Percentiles rank a stretch among this genome's conserved stretches.
Evolutionary conservation across 345 rosid genomes (phyloP).

Genomic region (Pistacia vera): DNA sequence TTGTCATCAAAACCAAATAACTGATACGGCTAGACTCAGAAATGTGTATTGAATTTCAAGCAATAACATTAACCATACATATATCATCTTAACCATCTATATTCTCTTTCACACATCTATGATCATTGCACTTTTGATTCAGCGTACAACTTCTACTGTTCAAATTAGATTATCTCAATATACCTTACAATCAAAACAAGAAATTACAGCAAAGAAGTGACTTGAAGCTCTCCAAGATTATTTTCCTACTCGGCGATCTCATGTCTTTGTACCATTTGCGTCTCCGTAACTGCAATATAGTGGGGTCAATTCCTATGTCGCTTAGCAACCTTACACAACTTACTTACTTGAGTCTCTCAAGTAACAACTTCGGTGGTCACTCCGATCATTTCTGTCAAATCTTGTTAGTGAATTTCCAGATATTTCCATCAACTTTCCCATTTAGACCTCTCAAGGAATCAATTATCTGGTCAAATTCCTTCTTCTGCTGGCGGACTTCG

Average conservation of each 20-base stretch:
- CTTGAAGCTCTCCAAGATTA: no score
- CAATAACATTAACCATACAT: no score
- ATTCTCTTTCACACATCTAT: no score
- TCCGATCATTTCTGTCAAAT: conserved; percentile 20
- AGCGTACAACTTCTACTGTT: no score
- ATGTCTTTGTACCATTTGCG: not conserved
- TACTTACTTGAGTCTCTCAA: not conserved
- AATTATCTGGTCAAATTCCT: not conserved
- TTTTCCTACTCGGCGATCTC: not conserved
- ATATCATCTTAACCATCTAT: no score
- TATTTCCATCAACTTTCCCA: not conserved
- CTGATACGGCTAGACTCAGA: no score
- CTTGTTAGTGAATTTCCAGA: conserved; percentile 25
- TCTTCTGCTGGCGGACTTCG: not conserved
- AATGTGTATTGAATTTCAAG: no score
- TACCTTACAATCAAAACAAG: no score
- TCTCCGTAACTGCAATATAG: not conserved
- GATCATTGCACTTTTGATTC: no score
- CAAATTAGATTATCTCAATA: no score
- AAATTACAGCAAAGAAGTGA: no score
- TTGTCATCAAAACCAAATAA: no score
- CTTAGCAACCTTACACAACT: conserved; percentile 10
- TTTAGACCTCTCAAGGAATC: not conserved
- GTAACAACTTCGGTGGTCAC: conserved; percentile 17
- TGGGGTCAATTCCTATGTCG: not conserved